Evolutionary conservation across 371 early-diverging fungal genomes (phyloP), one percentile per base, ranked within the genome.

Genomic region (Mortierella sp.): DNA sequence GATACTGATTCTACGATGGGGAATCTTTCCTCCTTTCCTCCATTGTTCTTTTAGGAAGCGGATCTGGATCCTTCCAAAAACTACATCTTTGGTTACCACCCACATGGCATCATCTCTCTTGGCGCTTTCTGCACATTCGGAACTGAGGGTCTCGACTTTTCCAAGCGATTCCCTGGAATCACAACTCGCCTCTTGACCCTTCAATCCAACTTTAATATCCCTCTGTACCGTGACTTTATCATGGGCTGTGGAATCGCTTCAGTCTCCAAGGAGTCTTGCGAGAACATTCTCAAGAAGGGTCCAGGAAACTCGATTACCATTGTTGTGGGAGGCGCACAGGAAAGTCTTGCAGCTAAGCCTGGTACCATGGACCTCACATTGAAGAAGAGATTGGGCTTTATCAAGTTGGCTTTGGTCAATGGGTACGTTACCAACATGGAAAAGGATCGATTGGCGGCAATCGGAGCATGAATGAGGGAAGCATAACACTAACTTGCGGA

Each of bases 71-170:
- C 93, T 2, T 68, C 77, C 12, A 85, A 86, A 53, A 93, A 90
- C 67, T 94, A 94, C 53, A 81, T 94, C 17, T 88, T 92, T 71
- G 91, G 91, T 14, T 91, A 91, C 58, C 91, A 92, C 56, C 94
- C 94, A 22, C 94, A 94, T 55, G 94, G 95, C 14, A 91, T 97
- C 54, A 89, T 96, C 58, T 86, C 89, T 9, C 83, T 93, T 66
- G 95, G 95, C 4, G 94, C 94, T 0, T 90, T 90, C 63, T 83
- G 89, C 40, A 90, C 91, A 50, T 94, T 95, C 86, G 94, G 84
- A 8, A 94, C 91, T 16, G 89, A 91, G 66, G 87, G 87, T 0
- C 87, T 86, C 31, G 80, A 86, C 1, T 83, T 94, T 48, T 88
- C 90, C 9, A 79, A 87, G 43, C 58, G 81, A 16, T 87, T 91